Conservation (phyloP, 2,329 filamentous ascomycete genomes). For the Aureobasidium sp. region DNA sequence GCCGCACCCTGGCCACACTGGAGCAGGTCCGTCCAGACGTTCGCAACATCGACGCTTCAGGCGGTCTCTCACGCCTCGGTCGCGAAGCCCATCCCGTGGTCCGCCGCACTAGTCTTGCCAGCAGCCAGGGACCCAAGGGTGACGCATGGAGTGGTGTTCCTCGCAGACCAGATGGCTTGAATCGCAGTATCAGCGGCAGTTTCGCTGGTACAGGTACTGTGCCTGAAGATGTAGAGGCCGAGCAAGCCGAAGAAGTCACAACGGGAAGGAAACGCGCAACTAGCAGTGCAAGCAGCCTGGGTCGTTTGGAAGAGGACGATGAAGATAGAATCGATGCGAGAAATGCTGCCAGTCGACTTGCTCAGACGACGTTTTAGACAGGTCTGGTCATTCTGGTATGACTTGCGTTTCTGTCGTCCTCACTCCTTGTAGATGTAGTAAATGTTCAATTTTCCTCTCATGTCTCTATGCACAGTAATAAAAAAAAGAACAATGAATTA, state of each 20-base stretch:
- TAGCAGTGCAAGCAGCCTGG: slow-evolving; percentile 44
- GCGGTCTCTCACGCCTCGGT: slow-evolving; percentile 80
- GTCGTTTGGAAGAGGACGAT: slow-evolving; percentile 66
- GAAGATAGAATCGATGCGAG: slow-evolving; percentile 91
- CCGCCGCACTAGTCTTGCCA: slow-evolving; percentile 68
- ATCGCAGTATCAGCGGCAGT: slow-evolving; percentile 66
- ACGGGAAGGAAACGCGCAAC: slow-evolving; percentile 39
- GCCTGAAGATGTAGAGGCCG: slow-evolving; percentile 44
- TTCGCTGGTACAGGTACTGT: slow-evolving; percentile 47
- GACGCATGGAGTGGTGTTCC: slow-evolving; percentile 96
- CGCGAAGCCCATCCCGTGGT: slow-evolving; percentile 73
- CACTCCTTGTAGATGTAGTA: neutral
- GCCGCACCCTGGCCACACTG: slow-evolving; percentile 82
- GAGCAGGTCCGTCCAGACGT: slow-evolving; percentile 91
- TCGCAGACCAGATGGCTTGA: slow-evolving; percentile 67
- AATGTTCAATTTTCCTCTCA: neutral
- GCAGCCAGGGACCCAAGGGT: slow-evolving; percentile 92
- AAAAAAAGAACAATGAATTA: too few relatives aligned
- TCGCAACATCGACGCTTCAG: slow-evolving; percentile 81
- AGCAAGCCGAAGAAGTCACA: slow-evolving; percentile 30
- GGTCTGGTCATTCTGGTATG: neutral
- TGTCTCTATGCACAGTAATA: too few relatives aligned
- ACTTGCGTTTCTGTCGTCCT: too few relatives aligned
- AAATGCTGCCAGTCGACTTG: slow-evolving; percentile 89
- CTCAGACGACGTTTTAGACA: slow-evolving; percentile 77